A percentile compares a stretch with the other conserved stretches of the same genome.
Evolutionary conservation across 257 asterid genomes (phyloP).

Genomic region (Ajuga chamaepitys): DNA sequence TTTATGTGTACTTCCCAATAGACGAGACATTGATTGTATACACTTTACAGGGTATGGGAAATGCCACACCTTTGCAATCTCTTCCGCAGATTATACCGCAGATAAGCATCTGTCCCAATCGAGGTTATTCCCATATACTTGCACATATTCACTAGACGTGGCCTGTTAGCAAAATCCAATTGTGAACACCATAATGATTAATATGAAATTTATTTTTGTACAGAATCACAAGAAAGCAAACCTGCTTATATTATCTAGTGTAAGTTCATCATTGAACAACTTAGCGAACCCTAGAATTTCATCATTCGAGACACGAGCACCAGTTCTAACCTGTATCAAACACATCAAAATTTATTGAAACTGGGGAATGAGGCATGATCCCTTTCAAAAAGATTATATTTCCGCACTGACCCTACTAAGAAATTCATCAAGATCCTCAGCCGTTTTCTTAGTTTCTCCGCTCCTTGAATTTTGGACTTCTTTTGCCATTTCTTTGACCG

Average conservation of each 20-base stretch:
- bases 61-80: conserved; percentile 59
- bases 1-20: neutral
- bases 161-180: conserved; percentile 37
- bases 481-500: conserved; percentile 87
- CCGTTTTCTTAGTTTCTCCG: conserved; percentile 79
- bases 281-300: conserved; percentile 87
- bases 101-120: conserved; percentile 80
- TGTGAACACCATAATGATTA: neutral
- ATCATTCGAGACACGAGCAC: conserved; percentile 74
- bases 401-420: conserved; percentile 46
- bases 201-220: neutral
- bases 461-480: conserved; percentile 76
- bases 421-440: conserved; percentile 86
- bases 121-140: conserved; percentile 88
- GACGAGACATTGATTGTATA: conserved; percentile 1
- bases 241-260: conserved; percentile 93
- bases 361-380: conserved; percentile 6
- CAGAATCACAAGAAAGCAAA: conserved; percentile 15
- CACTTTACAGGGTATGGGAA: conserved; percentile 12
- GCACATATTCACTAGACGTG: conserved; percentile 92
- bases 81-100: conserved; percentile 81
- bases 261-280: conserved; percentile 93
- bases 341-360: conserved; percentile 6
- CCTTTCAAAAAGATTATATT: neutral
- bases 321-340: conserved; percentile 69